Conservation (phyloP, 257 asterid genomes). For the Nicotiana noctiflora region DNA sequence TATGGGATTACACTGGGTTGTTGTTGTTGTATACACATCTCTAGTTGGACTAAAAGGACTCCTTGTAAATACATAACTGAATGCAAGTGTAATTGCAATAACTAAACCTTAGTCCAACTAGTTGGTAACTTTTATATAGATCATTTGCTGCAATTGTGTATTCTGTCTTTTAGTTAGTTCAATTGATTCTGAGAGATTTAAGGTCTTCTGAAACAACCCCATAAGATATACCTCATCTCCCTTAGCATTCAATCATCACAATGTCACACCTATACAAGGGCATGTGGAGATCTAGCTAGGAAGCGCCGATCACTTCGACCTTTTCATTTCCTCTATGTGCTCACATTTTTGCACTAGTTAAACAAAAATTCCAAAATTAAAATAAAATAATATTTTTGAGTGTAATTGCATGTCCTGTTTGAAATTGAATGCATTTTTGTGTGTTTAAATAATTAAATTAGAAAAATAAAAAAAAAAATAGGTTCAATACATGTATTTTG, state of each 20-base stretch:
- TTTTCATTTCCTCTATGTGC: neutral
- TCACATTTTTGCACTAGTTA: too few relatives aligned
- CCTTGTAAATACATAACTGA: neutral
- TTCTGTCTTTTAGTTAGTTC: neutral
- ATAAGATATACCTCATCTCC: neutral
- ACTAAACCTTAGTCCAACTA: neutral
- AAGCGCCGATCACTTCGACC: neutral
- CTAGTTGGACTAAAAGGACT: neutral
- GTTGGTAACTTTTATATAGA: neutral
- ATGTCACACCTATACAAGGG: neutral
- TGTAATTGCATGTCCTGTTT: too few relatives aligned
- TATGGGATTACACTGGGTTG: too few relatives aligned
- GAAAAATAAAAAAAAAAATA: too few relatives aligned
- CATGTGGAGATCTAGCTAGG: neutral
- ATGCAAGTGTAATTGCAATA: neutral
- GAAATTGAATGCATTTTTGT: too few relatives aligned
- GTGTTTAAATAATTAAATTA: too few relatives aligned
- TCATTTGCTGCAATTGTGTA: slow-evolving; percentile 3
- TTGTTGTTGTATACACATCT: too few relatives aligned
- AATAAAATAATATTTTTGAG: too few relatives aligned
- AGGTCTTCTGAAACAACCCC: neutral
- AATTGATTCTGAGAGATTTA: neutral
- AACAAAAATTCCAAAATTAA: too few relatives aligned
- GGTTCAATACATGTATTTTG: too few relatives aligned
- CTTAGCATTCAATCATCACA: neutral